These are phyloP conservation scores for Pichia thaimueangensis DNA, from an alignment of 805 yeast species.

Conservation along the genomic window DNA sequence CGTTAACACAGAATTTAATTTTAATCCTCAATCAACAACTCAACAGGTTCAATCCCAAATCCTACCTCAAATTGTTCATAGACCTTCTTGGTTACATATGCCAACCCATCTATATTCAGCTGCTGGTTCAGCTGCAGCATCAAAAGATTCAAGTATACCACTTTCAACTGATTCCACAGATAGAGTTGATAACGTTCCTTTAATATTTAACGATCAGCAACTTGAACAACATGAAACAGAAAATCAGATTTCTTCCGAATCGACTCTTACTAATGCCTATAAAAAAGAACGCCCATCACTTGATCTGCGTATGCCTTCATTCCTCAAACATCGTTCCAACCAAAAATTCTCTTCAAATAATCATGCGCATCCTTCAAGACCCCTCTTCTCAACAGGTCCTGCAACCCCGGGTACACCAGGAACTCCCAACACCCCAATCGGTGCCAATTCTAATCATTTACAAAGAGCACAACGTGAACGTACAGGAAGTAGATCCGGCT, in stretches of 20 bases:
- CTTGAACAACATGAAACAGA: background rate
- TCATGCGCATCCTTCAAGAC: slow-evolving; percentile 1
- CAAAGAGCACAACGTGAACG: too few species aligned
- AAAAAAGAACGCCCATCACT: slow-evolving; percentile 4
- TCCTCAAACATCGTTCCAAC: slow-evolving; percentile 1
- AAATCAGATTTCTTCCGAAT: background rate
- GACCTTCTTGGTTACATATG: slow-evolving; percentile 33
- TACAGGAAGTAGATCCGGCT: slow-evolving; percentile 1
- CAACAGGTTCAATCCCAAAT: background rate
- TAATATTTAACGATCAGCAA: too few species aligned
- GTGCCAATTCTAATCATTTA: background rate
- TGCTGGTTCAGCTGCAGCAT: too few species aligned
- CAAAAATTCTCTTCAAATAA: too few species aligned
- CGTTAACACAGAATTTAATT: too few species aligned
- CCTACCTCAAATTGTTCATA: slow-evolving; percentile 13
- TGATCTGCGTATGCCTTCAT: slow-evolving; percentile 6
- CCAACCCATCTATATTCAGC: too few species aligned
- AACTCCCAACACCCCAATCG: slow-evolving; percentile 4
- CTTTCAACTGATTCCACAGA: background rate
- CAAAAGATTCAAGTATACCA: slow-evolving; percentile 21
- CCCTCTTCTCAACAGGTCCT: slow-evolving; percentile 5
- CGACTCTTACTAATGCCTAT: background rate
- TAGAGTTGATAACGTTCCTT: slow-evolving; percentile 5
- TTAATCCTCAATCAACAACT: background rate
- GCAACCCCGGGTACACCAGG: slow-evolving; percentile 5